phyloP scores from a whole-genome alignment of 129 eudicot species.

The Flaveria brownii region DNA sequence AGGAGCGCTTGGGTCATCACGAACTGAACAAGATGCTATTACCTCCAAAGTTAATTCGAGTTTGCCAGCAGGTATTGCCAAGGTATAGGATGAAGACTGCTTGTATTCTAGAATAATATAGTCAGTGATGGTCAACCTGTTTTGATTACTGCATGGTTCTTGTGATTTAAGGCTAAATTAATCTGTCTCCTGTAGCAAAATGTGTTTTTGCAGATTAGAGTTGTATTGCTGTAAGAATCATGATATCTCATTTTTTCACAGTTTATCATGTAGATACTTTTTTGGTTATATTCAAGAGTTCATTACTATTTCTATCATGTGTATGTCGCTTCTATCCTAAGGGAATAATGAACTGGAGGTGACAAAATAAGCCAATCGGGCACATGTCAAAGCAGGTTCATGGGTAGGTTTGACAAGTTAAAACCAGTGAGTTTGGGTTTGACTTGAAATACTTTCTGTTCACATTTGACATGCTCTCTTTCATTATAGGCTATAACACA shows the following conservation, averaged over 20 bases:
- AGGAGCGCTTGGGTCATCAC: slow-evolving; percentile 63
- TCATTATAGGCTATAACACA: neutral
- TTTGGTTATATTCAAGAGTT: neutral
- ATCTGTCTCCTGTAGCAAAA: neutral
- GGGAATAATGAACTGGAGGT: slow-evolving; percentile 1
- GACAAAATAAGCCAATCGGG: neutral
- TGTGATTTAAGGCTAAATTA: too few species aligned
- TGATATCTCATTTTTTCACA: neutral
- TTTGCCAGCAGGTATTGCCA: slow-evolving; percentile 12
- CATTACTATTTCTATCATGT: neutral
- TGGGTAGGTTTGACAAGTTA: neutral
- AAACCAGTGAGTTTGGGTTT: neutral
- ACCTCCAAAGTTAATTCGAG: slow-evolving; percentile 14
- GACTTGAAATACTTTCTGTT: too few species aligned
- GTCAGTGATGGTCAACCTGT: neutral
- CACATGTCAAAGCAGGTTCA: neutral
- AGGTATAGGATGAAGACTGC: slow-evolving; percentile 20
- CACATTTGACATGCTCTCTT: neutral
- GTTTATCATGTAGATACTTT: neutral
- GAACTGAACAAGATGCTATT: slow-evolving; percentile 29
- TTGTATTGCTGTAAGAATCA: too few species aligned
- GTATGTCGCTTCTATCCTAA: neutral
- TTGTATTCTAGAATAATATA: neutral
- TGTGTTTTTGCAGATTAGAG: neutral
- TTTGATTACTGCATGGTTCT: neutral